Conservation (phyloP, 2,329 filamentous ascomycete species). For the Pseudocercospora eumusae region DNA sequence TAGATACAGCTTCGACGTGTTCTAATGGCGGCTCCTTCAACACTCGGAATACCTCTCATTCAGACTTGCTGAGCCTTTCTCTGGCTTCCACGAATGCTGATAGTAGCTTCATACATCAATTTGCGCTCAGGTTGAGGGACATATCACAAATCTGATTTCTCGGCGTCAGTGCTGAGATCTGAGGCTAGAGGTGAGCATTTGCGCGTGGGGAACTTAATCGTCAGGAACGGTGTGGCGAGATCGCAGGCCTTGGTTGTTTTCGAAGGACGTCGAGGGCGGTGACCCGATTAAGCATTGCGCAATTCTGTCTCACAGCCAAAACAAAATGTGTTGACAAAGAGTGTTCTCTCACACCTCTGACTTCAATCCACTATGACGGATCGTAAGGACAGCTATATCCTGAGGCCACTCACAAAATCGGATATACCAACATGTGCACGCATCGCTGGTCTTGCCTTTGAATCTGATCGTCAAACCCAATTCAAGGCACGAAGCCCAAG, state of each 20-base stretch:
- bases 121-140: neutral
- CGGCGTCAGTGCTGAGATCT: neutral
- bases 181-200: neutral
- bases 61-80: neutral
- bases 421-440: constrained; percentile 2
- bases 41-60: neutral
- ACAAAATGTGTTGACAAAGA: neutral
- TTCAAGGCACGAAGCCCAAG: constrained; percentile 5
- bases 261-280: neutral
- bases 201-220: neutral
- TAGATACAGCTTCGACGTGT: neutral
- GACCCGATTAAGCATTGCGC: neutral
- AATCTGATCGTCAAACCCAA: constrained; percentile 11
- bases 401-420: neutral
- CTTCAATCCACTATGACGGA: neutral
- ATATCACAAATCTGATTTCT: too few relatives aligned
- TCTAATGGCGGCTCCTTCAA: neutral
- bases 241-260: neutral
- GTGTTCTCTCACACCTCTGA: neutral
- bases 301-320: neutral
- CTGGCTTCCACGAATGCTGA: too few relatives aligned
- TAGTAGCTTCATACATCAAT: neutral
- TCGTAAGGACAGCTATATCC: neutral
- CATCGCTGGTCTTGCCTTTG: constrained; percentile 9
- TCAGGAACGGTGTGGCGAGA: neutral